A percentile compares a stretch with the other conserved stretches of the same genome.
These are phyloP conservation scores for Psilocybe mexicana DNA, from an alignment of 1,284 basidiomycete species.

Conservation along the genomic window DNA sequence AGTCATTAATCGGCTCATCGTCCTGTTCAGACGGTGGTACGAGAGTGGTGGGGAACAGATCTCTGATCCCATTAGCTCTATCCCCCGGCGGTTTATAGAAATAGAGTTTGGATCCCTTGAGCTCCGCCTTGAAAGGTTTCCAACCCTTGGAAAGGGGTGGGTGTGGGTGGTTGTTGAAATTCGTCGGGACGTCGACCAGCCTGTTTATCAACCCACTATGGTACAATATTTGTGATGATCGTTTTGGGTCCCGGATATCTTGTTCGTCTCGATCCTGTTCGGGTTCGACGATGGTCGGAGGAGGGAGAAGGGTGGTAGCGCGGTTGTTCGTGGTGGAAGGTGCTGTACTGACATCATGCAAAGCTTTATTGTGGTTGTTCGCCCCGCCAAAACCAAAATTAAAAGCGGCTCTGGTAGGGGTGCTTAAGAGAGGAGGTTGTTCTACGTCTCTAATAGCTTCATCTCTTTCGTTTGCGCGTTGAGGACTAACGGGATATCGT, in stretches of 20 bases:
- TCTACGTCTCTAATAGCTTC: conserved; percentile 17
- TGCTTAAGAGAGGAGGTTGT: conserved; percentile 9
- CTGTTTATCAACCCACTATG: conserved; percentile 76
- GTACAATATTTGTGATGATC: conserved; percentile 76
- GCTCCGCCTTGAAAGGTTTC: conserved; percentile 80
- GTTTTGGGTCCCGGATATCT: conserved; percentile 39
- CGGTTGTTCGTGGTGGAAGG: conserved; percentile 24
- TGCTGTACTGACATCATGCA: conserved; percentile 2
- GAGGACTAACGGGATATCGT: conserved; percentile 43
- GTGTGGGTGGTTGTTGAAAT: conserved; percentile 28
- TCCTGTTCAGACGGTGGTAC: conserved; percentile 55
- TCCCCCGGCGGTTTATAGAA: conserved; percentile 82
- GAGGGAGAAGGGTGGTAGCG: conserved; percentile 45
- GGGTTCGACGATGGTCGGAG: conserved; percentile 52
- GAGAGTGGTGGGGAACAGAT: conserved; percentile 67
- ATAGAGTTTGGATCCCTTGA: conserved; percentile 79
- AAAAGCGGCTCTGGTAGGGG: conserved; percentile 26
- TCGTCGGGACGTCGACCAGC: conserved; percentile 49
- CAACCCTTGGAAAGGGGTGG: conserved; percentile 59
- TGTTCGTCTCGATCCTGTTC: conserved; percentile 18
- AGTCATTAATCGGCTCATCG: conserved; percentile 34
- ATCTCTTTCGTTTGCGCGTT: conserved; percentile 31
- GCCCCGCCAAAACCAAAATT: conserved; percentile 28
- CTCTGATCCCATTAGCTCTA: conserved; percentile 59
- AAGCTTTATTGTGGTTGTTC: conserved; percentile 5